Base-by-base conservation (phyloP, 2,329 filamentous ascomycete genomes). In the Phialocephala subalpina region DNA sequence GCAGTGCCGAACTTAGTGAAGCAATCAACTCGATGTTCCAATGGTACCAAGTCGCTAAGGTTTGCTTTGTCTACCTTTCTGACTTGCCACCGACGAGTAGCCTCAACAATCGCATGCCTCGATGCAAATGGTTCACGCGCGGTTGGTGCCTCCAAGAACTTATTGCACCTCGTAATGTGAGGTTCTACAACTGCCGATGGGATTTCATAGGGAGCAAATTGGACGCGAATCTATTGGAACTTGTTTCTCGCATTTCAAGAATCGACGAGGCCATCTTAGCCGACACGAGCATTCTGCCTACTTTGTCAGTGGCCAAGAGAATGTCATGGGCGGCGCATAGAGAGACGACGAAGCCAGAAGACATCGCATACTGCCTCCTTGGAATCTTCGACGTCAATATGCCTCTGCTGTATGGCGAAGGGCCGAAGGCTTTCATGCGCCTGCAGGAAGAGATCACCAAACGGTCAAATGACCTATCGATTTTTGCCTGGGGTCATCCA, bases 251-350 rank as follows among this genome's bases (percentile, higher is more conserved):
- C 1, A 69, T 66, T 16, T 64, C 69, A 8, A 62, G 62, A 8
- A 69, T 71, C 42, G 67, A 71, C 9, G 55, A 56, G 20, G 62
- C 16, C 63, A 79, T 1, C 55, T 29, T 5, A 33, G 38, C 9
- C n/a, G 36, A 3, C 36, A 52, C 16, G n/a, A n/a, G n/a, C n/a
- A n/a, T n/a, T n/a, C 56, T 14, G 1, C 29, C 29, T 49, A 18
- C 38, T 11, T 74, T 58, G 64, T 75, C 72, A 12, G 7, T 79
- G 69, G 75, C 79, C 67, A 7, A 69, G 60, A 71, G 73, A 45
- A 79, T 80, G 77, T 77, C 72, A 18, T 80, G 79, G 79, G 77
- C 76, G 18, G 69, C 77, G 8, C 59, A 69, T 22, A 71, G 78
- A 20, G 38, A 20, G 22, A 62, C 63, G 12, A 62, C 63, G 18